A percentile compares a stretch with the other conserved stretches of the same genome.
Evolutionary conservation across 2,329 filamentous ascomycete species (phyloP).

Genomic region (Mariannaea sp.): DNA sequence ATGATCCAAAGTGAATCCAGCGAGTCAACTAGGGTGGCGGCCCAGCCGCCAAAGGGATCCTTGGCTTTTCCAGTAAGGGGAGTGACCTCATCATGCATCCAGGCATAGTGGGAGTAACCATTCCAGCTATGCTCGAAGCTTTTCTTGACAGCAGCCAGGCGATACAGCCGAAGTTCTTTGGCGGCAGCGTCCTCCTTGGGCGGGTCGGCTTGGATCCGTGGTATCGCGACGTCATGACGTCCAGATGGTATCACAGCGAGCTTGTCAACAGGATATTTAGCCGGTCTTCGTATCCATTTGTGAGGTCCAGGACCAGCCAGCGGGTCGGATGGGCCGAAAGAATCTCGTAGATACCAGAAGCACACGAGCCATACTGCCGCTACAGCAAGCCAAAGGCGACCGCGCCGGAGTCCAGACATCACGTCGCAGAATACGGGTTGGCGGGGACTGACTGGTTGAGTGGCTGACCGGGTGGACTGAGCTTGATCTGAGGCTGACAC

Average conservation of each 20-base stretch:
- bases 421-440: not conserved
- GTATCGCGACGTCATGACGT: constrained; percentile 29
- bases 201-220: constrained; percentile 39
- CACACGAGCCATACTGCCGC: constrained; percentile 31
- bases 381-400: constrained; percentile 35
- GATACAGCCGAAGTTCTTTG: constrained; percentile 42
- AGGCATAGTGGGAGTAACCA: constrained; percentile 65
- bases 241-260: constrained; percentile 43
- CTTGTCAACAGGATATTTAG: constrained; percentile 34
- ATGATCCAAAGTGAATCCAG: constrained; percentile 73
- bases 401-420: constrained; percentile 27
- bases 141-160: constrained; percentile 51
- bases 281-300: constrained; percentile 30
- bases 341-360: constrained; percentile 34
- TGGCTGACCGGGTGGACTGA: constrained; percentile 4
- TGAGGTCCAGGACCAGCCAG: constrained; percentile 31
- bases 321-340: constrained; percentile 30
- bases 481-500: constrained; percentile 9
- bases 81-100: constrained; percentile 65
- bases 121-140: constrained; percentile 61
- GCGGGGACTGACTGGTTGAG: constrained; percentile 1
- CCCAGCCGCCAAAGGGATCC: constrained; percentile 67
- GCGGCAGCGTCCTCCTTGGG: constrained; percentile 39
- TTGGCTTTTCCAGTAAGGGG: constrained; percentile 57
- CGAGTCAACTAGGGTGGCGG: constrained; percentile 65